Base-by-base conservation (phyloP, 2,329 filamentous ascomycete genomes). In the Elsinoe australis region DNA sequence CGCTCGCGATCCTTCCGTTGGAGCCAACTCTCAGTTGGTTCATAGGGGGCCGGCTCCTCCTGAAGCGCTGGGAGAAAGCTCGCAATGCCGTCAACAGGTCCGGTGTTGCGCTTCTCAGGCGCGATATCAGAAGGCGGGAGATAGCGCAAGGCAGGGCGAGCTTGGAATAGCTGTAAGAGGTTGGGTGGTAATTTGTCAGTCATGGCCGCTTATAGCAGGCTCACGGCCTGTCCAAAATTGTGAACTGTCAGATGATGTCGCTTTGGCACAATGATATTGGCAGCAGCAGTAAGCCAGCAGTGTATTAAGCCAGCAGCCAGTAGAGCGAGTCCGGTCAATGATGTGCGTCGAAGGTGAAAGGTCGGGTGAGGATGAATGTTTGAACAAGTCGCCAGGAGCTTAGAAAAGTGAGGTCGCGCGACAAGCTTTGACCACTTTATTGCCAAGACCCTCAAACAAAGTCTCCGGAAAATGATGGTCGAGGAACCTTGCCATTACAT, bases 121-220 rank as follows among this genome's bases (percentile, higher is more conserved):
- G 89, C 79, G 64, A 85, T 75, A 68, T 96, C 90, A 58, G 77
- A 74, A 5, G 88, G 86, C 52, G 85, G 83, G 52, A 95, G 80
- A 76, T 87, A 96, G 67, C 88, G 85, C 64, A 96, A 72, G 51
- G 90, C 85, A 58, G 92, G 92, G 52, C 92, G 86, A 64, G 92
- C 87, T 69, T 90, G 86, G 72, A 98, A 98, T 57, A 96, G 86
- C 68, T 86, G 85, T 59, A 96, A 77, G 51, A 96, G 78, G 64
- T 94, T 90, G 49, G 85, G 87, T 51, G 92, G 90, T 15, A 98
- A 83, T 70, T 94, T 92, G 75, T 95, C 90, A 44, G 92, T 96
- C 92, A 96, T 98, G 53, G 58, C 72, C 32, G 22, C 15, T 14
- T 15, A 17, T 29, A 7, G 15, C 39, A 32, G 39, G 39, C 39